These are phyloP conservation scores for Fusarium sarcochroum DNA, from an alignment of 2,329 filamentous ascomycete genomes.

Conservation along the genomic window DNA sequence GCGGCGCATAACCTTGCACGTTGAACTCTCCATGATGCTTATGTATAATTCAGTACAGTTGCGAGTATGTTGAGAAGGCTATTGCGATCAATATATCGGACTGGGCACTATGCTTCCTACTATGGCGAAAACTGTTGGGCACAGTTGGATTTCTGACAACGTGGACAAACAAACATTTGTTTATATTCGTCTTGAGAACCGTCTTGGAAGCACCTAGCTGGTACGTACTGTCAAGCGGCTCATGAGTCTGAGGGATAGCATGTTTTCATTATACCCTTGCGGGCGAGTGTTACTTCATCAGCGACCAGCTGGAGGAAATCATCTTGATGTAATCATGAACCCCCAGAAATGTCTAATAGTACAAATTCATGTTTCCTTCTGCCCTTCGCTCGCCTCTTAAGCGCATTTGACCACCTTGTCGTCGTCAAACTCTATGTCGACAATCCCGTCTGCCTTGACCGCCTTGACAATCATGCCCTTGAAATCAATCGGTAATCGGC, in stretches of 20 bases:
- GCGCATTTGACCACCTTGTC: conserved; percentile 77
- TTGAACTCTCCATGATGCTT: too few species aligned
- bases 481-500: conserved; percentile 97
- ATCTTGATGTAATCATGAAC: conserved; percentile 46
- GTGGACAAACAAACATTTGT: too few species aligned
- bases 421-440: conserved; percentile 88
- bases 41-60: too few species aligned
- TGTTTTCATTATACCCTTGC: background rate
- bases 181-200: too few species aligned
- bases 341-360: conserved; percentile 53
- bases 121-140: too few species aligned
- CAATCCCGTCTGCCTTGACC: conserved; percentile 92
- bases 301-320: conserved; percentile 35
- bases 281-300: background rate
- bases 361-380: conserved; percentile 52
- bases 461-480: conserved; percentile 97
- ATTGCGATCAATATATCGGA: too few species aligned
- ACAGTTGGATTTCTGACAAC: too few species aligned
- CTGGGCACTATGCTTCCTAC: too few species aligned
- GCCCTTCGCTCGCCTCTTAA: conserved; percentile 54
- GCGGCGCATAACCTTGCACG: too few species aligned
- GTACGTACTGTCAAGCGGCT: background rate
- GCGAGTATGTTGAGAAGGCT: too few species aligned
- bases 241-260: too few species aligned
- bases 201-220: background rate